Percentiles rank a stretch among this genome's conserved stretches.
Conservation (phyloP, 2,329 filamentous ascomycete species). For the Magnaporthiopsis rhizophila region DNA sequence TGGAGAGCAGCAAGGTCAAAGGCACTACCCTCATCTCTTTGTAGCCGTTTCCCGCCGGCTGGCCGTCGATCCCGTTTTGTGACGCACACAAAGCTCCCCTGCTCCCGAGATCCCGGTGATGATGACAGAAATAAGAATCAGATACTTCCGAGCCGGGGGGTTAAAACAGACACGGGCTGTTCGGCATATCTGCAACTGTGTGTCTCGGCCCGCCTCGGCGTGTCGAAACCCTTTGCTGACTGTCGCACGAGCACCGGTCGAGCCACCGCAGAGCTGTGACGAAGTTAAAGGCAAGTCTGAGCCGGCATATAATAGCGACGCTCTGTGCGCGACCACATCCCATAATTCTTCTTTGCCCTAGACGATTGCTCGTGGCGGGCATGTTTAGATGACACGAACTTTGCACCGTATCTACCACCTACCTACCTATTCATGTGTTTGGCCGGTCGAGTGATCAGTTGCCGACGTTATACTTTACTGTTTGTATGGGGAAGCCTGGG, state of each 20-base stretch:
- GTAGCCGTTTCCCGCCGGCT: slow-evolving; percentile 13
- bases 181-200: slow-evolving; percentile 25
- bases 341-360: background rate
- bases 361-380: background rate
- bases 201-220: slow-evolving; percentile 31
- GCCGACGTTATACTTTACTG: background rate
- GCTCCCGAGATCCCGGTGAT: slow-evolving; percentile 34
- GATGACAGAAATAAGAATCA: slow-evolving; percentile 51
- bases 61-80: background rate
- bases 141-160: slow-evolving; percentile 63
- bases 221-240: slow-evolving; percentile 37
- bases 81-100: background rate
- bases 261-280: slow-evolving; percentile 22
- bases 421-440: background rate
- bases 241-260: slow-evolving; percentile 16
- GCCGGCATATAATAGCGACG: slow-evolving; percentile 13
- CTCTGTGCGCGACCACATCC: background rate
- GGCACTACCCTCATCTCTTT: slow-evolving; percentile 55
- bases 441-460: background rate
- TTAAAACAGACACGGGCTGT: slow-evolving; percentile 13
- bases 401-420: background rate
- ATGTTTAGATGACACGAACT: background rate
- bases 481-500: background rate
- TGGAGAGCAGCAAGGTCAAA: slow-evolving; percentile 62
- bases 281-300: slow-evolving; percentile 31